A percentile compares a stretch with the other conserved stretches of the same genome.
phyloP scores from a whole-genome alignment of 441 rosid species.

The Melastoma candidum region DNA sequence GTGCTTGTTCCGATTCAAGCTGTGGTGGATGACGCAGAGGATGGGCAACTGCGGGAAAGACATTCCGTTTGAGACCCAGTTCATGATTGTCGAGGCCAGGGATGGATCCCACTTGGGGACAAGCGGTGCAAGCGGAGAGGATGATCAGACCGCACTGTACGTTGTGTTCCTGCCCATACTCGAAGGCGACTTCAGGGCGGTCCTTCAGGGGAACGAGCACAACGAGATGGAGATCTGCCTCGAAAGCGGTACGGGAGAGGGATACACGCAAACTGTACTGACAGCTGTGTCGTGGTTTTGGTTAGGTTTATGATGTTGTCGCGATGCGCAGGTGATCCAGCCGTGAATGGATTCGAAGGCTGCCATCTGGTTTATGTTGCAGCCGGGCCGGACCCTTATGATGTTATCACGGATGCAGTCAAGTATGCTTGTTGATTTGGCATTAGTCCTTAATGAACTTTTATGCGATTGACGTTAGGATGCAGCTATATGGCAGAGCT shows the following conservation, averaged over 20 bases:
- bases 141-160: constrained; percentile 26
- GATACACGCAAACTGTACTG: no score
- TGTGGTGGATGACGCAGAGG: constrained; percentile 79
- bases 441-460: background rate
- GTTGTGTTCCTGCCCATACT: constrained; percentile 46
- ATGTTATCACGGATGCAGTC: constrained; percentile 49
- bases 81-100: constrained; percentile 37
- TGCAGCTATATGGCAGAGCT: background rate
- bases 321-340: constrained; percentile 36
- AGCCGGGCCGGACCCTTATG: constrained; percentile 48
- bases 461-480: background rate
- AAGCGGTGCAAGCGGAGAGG: constrained; percentile 9
- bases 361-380: constrained; percentile 48
- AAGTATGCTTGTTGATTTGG: constrained; percentile 27
- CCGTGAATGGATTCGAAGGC: constrained; percentile 41
- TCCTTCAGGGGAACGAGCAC: constrained; percentile 47
- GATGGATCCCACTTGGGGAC: constrained; percentile 30
- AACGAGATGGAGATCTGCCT: constrained; percentile 57
- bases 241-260: constrained; percentile 40
- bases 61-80: constrained; percentile 57
- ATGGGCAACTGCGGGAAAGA: constrained; percentile 47
- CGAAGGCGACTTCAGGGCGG: constrained; percentile 62
- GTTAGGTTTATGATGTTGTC: background rate
- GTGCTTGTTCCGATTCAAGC: constrained; percentile 56
- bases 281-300: background rate